Base-by-base conservation (phyloP, 202 grass and related monocot species). In the Panicum hallii region DNA sequence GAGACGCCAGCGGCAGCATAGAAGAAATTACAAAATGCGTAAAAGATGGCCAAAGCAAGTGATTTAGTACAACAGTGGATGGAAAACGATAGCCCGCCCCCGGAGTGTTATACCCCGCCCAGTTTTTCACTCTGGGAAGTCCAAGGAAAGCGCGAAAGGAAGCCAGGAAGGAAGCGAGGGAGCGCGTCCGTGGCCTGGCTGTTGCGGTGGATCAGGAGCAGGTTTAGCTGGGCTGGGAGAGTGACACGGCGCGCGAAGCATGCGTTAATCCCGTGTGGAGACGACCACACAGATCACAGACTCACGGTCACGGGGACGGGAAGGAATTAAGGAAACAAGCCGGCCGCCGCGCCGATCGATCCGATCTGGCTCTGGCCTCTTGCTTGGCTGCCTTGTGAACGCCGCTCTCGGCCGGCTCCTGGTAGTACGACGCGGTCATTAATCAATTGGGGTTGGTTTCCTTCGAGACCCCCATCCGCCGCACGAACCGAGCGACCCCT, bases 191-290 rank as follows among this genome's bases (percentile, higher is more conserved):
- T 36, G 40, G 19, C 9, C 40, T 22, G 20, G 7, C 20, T 7
- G 55, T 57, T 7, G 11, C 22, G n/a, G 63, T 2, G 49, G 16
- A 32, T 1, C 32, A 13, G 72, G 47, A 32, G 60, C 20, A 30
- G 44, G 63, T 9, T 58, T 50, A 53, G 46, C 47, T 7, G 32
- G 48, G 82, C 47, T 7, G n/a, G 48, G 82, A 7, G 38, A 9
- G 68, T 11, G 67, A 73, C 66, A 46, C 30, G 43, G 23, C 36
- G n/a, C 43, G 22, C 5, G 11, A 23, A 50, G 50, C 55, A 11
- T 53, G n/a, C 68, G 70, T 68, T 69, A 83, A 79, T 69, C 26
- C 62, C 84, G 84, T 87, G 84, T 84, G 73, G 73, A 9, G 50
- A 23, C 50, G 50, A 57, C 50, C 28, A 41, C 10, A 12, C 28